Percentiles rank a stretch among this genome's conserved stretches.
phyloP scores from a whole-genome alignment of 2,329 filamentous ascomycete genomes.

The Ophiognomonia clavigignenti-juglandacearum region DNA sequence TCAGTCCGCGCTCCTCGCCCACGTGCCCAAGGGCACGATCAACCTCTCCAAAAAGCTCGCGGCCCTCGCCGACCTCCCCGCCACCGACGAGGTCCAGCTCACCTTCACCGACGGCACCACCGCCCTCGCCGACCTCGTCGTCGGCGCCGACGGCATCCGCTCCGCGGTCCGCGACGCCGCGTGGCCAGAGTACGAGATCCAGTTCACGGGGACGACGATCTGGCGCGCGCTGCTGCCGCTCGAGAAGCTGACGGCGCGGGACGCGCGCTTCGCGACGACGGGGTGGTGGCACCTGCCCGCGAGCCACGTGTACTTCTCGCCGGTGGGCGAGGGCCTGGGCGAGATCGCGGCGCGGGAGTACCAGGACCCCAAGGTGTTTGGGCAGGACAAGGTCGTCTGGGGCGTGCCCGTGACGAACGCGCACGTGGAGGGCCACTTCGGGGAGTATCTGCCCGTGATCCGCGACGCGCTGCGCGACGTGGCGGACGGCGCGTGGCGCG shows the following conservation, averaged over 20 bases:
- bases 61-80: slow-evolving; percentile 31
- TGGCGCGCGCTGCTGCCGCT: slow-evolving; percentile 39
- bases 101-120: slow-evolving; percentile 38
- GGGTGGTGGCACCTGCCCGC: slow-evolving; percentile 39
- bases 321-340: slow-evolving; percentile 33
- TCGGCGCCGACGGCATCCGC: slow-evolving; percentile 49
- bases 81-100: slow-evolving; percentile 30
- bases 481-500: slow-evolving; percentile 14
- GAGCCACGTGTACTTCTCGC: slow-evolving; percentile 36
- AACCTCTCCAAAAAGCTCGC: slow-evolving; percentile 39
- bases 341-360: slow-evolving; percentile 34
- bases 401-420: slow-evolving; percentile 31
- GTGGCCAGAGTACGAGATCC: slow-evolving; percentile 20
- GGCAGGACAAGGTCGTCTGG: slow-evolving; percentile 30
- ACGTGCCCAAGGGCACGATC: slow-evolving; percentile 38
- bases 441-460: slow-evolving; percentile 15
- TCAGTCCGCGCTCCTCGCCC: slow-evolving; percentile 42
- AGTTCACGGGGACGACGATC: slow-evolving; percentile 38
- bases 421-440: slow-evolving; percentile 32
- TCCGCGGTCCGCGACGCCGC: slow-evolving; percentile 29
- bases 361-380: slow-evolving; percentile 25
- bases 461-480: slow-evolving; percentile 1
- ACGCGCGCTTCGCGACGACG: slow-evolving; percentile 26
- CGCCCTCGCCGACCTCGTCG: slow-evolving; percentile 38
- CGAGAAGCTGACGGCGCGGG: slow-evolving; percentile 25